Evolutionary conservation across 2,329 filamentous ascomycete genomes (phyloP), one percentile per base, ranked within the genome.

Genomic region (Fusarium sp.): DNA sequence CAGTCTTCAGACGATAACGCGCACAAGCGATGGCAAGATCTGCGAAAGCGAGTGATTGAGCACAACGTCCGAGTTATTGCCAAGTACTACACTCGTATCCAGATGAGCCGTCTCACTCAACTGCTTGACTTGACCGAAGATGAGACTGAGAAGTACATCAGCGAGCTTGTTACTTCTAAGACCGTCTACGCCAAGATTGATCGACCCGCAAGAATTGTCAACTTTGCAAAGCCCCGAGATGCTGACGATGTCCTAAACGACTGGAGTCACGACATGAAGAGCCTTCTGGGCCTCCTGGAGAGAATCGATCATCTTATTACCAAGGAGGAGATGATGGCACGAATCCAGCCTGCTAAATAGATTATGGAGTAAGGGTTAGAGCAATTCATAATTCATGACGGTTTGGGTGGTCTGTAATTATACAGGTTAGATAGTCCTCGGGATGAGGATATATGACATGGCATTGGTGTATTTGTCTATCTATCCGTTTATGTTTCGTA

Each of bases 281-380:
- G 90, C 76, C 81, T 97, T 74, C 82, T 97, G 70, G 93, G 93
- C 13, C 82, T 95, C 56, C 78, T 97, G 76, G 94, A 97, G 85
- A 87, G 94, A 67, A 96, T 99, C 65, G 96, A 99, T 77, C 96
- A 99, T 80, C 85, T 99, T 75, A 99, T 99, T 76, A 99, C 96
- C 56, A 98, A 98, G 86, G 96, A 99, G 82, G 96, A 99, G 86
- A 99, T 99, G 96, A 99, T 99, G 96, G 96, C 96, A 40, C 88
- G 94, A 62, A 98, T 99, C 75, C 91, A 96, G 79, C 93, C 93
- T 7, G 82, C 80, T 20, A 69, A 49, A 78, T 77, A 62, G 78
- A 56, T 75, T 79, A 75, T 77, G 78, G 70, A 73, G 28, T 46
- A 62, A 33, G 44, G 55, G 52, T 51, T 68, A 67, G 63, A 74